Percentiles rank a stretch among this genome's conserved stretches.
These are phyloP conservation scores for Fusarium albosuccineum DNA, from an alignment of 2,329 filamentous ascomycete genomes.

Conservation along the genomic window DNA sequence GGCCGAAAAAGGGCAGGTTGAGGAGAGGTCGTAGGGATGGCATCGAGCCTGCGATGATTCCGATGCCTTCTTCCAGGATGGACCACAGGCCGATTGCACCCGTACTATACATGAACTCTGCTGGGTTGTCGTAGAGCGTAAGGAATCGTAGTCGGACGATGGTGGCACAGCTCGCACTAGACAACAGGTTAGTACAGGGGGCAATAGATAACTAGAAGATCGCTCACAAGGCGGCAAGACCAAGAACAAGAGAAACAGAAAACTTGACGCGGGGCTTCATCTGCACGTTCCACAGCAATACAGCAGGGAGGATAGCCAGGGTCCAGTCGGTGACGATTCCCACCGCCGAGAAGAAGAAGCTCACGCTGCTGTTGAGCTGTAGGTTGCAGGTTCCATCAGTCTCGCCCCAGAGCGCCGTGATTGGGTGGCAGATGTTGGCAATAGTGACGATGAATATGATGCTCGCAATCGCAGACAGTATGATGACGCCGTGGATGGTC, in stretches of 20 bases:
- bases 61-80: constrained; percentile 40
- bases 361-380: constrained; percentile 33
- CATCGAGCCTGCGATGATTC: constrained; percentile 43
- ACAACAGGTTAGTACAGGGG: constrained; percentile 6
- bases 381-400: constrained; percentile 34
- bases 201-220: not conserved
- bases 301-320: constrained; percentile 41
- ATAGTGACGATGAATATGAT: constrained; percentile 40
- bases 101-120: constrained; percentile 41
- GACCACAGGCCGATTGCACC: constrained; percentile 43
- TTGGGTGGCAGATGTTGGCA: constrained; percentile 43
- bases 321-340: constrained; percentile 46
- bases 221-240: constrained; percentile 41
- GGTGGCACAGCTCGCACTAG: constrained; percentile 40
- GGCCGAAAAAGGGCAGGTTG: constrained; percentile 29
- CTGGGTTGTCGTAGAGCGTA: constrained; percentile 36
- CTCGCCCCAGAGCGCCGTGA: constrained; percentile 43
- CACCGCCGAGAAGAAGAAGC: constrained; percentile 45
- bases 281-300: constrained; percentile 46
- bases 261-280: constrained; percentile 44
- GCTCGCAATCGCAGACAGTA: constrained; percentile 20
- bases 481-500: constrained; percentile 33
- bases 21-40: constrained; percentile 38
- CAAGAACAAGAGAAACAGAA: constrained; percentile 36
- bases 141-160: constrained; percentile 41